These are phyloP conservation scores for Articulospora tetracladia DNA, from an alignment of 495 filamentous ascomycete species.

Conservation along the genomic window DNA sequence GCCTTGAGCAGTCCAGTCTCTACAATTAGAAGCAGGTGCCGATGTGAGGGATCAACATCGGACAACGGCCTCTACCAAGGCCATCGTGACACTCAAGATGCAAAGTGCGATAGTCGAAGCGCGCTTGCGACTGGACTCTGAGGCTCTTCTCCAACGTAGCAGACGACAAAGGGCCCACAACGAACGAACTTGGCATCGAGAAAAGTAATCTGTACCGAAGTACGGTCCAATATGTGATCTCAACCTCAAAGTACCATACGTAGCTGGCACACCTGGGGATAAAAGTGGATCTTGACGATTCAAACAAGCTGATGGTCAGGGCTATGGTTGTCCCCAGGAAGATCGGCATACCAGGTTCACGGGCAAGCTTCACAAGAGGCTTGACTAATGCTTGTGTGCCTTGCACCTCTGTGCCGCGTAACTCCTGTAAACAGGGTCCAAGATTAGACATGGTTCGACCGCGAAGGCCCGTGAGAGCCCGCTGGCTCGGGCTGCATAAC, in stretches of 20 bases:
- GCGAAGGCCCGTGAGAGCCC: neutral
- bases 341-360: neutral
- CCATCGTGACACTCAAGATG: neutral
- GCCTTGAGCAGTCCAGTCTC: neutral
- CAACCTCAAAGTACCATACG: neutral
- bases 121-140: neutral
- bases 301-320: neutral
- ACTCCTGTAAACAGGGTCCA: neutral
- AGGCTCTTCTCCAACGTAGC: slow-evolving; percentile 1
- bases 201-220: neutral
- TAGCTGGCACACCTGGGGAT: neutral
- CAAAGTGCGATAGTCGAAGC: neutral
- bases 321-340: neutral
- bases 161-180: neutral
- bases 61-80: neutral
- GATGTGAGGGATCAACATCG: neutral
- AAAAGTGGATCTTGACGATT: neutral
- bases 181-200: neutral
- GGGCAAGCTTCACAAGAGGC: neutral
- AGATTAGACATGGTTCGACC: neutral
- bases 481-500: neutral
- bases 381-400: neutral
- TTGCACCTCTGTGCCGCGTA: neutral
- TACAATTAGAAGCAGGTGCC: neutral
- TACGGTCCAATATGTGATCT: neutral